A percentile compares a stretch with the other conserved stretches of the same genome.
Evolutionary conservation across 1,139 yeast genomes (phyloP).

Genomic region (Debaryomyces psychrophilus): DNA sequence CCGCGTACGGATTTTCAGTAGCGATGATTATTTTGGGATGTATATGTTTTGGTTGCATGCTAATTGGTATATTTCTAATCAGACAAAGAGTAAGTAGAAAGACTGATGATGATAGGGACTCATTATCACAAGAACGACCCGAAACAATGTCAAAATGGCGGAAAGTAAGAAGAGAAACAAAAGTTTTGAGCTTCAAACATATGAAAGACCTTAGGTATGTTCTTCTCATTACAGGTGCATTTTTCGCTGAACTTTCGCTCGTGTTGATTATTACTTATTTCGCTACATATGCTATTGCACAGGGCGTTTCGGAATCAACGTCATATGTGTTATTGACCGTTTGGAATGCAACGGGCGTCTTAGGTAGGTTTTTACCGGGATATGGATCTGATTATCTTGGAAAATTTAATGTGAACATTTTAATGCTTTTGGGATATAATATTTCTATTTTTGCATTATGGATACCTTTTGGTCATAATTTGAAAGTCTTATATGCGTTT

Average conservation of each 20-base stretch:
- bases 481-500: slow-evolving; percentile 37
- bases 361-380: slow-evolving; percentile 45
- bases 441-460: slow-evolving; percentile 38
- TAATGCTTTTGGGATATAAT: slow-evolving; percentile 36
- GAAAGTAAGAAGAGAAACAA: slow-evolving; percentile 10
- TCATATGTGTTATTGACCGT: slow-evolving; percentile 42
- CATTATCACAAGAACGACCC: neutral
- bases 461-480: slow-evolving; percentile 42
- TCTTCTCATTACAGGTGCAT: slow-evolving; percentile 37
- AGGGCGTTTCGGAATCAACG: slow-evolving; percentile 40
- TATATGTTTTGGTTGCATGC: slow-evolving; percentile 43
- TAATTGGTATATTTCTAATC: slow-evolving; percentile 41
- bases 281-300: slow-evolving; percentile 47
- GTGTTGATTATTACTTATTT: slow-evolving; percentile 51
- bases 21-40: slow-evolving; percentile 62
- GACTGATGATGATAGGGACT: slow-evolving; percentile 1
- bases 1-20: slow-evolving; percentile 60
- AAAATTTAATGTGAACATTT: slow-evolving; percentile 41
- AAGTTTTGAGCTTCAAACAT: slow-evolving; percentile 13
- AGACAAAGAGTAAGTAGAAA: slow-evolving; percentile 47
- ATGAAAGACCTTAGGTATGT: slow-evolving; percentile 24
- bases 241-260: slow-evolving; percentile 60
- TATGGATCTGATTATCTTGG: slow-evolving; percentile 42
- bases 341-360: slow-evolving; percentile 43
- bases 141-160: slow-evolving; percentile 8